Percentiles rank a stretch among this genome's conserved stretches.
Conservation (phyloP, 139 green algal genomes). For the Chlorella ohadii region DNA sequence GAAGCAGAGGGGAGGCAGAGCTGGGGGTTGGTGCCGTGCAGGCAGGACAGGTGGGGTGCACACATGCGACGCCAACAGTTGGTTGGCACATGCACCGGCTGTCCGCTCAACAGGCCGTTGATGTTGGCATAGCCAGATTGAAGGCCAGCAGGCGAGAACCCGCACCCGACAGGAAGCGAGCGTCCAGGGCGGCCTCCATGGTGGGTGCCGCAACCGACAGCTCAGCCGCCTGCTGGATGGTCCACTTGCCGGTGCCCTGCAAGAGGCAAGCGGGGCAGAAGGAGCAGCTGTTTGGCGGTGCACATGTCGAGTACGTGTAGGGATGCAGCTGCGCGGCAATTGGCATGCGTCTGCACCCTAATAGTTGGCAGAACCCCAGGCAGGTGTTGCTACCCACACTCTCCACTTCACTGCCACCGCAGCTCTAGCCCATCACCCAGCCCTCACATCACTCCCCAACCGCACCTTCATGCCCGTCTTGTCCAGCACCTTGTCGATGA, state of each 20-base stretch:
- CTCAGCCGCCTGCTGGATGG: slow-evolving; percentile 98
- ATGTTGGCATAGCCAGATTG: no score
- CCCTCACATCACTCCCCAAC: background rate
- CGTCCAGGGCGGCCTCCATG: slow-evolving; percentile 95
- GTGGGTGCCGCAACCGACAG: slow-evolving; percentile 93
- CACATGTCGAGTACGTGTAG: no score
- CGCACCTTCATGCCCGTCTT: slow-evolving; percentile 97
- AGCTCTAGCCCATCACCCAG: background rate
- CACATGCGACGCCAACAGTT: no score
- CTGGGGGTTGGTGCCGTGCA: background rate
- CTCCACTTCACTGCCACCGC: no score
- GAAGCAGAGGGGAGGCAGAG: background rate
- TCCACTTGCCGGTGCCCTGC: slow-evolving; percentile 94
- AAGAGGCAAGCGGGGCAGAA: background rate
- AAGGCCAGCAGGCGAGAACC: background rate
- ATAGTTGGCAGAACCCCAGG: no score
- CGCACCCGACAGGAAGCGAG: slow-evolving; percentile 81
- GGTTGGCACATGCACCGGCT: no score
- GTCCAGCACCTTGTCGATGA: slow-evolving; percentile 98
- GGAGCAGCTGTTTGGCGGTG: no score
- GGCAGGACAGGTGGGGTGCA: background rate
- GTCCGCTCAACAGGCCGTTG: background rate
- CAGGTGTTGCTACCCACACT: no score
- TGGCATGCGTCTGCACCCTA: no score
- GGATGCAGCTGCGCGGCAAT: no score